phyloP scores from a whole-genome alignment of 129 eudicot genomes.

The Helichrysum umbraculigerum region DNA sequence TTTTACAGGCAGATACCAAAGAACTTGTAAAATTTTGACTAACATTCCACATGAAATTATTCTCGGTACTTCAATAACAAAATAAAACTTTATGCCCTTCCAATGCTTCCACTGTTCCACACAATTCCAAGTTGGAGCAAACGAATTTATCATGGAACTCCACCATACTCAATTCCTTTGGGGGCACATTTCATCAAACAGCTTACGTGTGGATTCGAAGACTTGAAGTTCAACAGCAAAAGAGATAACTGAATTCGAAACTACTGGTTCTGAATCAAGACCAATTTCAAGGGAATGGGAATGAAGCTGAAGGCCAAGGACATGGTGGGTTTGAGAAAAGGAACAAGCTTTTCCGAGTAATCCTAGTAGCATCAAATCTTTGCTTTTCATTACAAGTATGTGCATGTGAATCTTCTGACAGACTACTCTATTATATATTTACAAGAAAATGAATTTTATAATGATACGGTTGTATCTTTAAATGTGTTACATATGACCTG shows the following conservation, averaged over 20 bases:
- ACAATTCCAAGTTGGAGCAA: slow-evolving; percentile 38
- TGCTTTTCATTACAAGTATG: background rate
- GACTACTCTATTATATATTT: too few species aligned
- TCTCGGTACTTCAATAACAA: too few species aligned
- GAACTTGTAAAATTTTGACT: too few species aligned
- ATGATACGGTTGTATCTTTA: too few species aligned
- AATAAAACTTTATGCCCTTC: background rate
- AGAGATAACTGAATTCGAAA: slow-evolving; percentile 62
- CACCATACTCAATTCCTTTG: slow-evolving; percentile 50
- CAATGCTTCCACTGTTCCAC: slow-evolving; percentile 31
- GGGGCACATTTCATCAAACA: slow-evolving; percentile 66
- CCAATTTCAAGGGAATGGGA: slow-evolving; percentile 46
- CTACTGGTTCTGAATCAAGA: slow-evolving; percentile 34
- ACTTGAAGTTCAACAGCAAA: slow-evolving; percentile 49
- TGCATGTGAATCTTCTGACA: too few species aligned
- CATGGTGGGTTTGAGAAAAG: slow-evolving; percentile 36
- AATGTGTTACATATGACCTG: too few species aligned
- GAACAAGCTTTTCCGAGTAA: slow-evolving; percentile 54
- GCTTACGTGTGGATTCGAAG: slow-evolving; percentile 33
- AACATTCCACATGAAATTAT: too few species aligned
- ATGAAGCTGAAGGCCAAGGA: slow-evolving; percentile 58
- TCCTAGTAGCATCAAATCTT: too few species aligned
- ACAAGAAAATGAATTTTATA: too few species aligned
- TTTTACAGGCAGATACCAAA: too few species aligned
- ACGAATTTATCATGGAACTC: slow-evolving; percentile 55